phyloP scores from a whole-genome alignment of 1,139 yeast species.

The Meyerozyma smithsonii region DNA sequence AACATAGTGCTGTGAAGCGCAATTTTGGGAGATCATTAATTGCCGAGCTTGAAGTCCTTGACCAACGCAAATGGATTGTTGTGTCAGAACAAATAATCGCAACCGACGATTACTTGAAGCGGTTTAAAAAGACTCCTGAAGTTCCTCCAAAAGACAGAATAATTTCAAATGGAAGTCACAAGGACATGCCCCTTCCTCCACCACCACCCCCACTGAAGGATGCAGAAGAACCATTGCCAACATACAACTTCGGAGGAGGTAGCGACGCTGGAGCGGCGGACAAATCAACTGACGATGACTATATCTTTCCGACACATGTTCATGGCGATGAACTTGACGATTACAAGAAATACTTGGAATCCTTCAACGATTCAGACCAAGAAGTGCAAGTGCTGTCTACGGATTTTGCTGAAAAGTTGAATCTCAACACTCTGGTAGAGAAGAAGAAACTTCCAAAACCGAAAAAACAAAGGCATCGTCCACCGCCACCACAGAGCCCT shows the following conservation, averaged over 20 bases:
- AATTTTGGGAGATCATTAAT: slow-evolving; percentile 79
- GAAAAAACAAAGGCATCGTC: slow-evolving; percentile 1
- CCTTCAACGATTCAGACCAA: slow-evolving; percentile 8
- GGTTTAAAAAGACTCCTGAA: slow-evolving; percentile 15
- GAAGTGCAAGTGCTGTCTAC: slow-evolving; percentile 6
- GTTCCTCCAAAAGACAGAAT: slow-evolving; percentile 10
- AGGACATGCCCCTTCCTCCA: slow-evolving; percentile 31
- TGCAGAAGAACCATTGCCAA: slow-evolving; percentile 16
- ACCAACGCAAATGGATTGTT: slow-evolving; percentile 80
- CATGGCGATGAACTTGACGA: slow-evolving; percentile 10
- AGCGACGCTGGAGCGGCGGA: slow-evolving; percentile 3
- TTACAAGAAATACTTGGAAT: slow-evolving; percentile 11
- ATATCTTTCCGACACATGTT: slow-evolving; percentile 10
- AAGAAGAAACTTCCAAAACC: background rate
- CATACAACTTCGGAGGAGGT: slow-evolving; percentile 13
- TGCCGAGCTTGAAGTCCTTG: slow-evolving; percentile 65
- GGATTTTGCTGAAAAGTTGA: slow-evolving; percentile 5
- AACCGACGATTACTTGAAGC: slow-evolving; percentile 34
- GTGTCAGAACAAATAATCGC: slow-evolving; percentile 63
- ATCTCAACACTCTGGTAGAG: slow-evolving; percentile 1
- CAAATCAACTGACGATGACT: slow-evolving; percentile 5
- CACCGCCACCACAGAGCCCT: slow-evolving; percentile 3
- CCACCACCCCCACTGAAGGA: slow-evolving; percentile 23
- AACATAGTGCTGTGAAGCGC: slow-evolving; percentile 58
- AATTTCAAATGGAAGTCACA: slow-evolving; percentile 17